Evolutionary conservation across 2,329 filamentous ascomycete species (phyloP).

Genomic region (Diaporthe helianthi): DNA sequence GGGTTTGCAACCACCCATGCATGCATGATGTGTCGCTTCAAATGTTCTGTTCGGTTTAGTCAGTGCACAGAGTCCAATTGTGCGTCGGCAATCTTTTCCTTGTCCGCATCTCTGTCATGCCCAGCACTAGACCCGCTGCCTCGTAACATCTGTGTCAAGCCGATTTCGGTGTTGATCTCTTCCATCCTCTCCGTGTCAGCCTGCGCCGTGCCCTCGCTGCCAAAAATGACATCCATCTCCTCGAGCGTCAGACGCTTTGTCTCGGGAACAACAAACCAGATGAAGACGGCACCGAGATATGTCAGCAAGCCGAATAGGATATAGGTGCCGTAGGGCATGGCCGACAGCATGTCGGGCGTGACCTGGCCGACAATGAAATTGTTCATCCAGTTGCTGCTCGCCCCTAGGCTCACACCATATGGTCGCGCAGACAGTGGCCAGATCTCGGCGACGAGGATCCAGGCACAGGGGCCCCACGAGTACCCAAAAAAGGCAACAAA

Average conservation of each 20-base stretch:
- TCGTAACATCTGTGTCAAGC: conserved; percentile 56
- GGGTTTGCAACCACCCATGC: conserved; percentile 37
- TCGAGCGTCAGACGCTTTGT: conserved; percentile 70
- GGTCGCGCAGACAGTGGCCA: conserved; percentile 75
- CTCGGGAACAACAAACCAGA: conserved; percentile 71
- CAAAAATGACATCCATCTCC: conserved; percentile 74
- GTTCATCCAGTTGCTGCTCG: conserved; percentile 70
- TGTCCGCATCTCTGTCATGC: conserved; percentile 37
- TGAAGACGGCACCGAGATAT: conserved; percentile 65
- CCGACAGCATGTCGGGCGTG: conserved; percentile 70
- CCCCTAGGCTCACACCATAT: conserved; percentile 74
- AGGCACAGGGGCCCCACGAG: conserved; percentile 76
- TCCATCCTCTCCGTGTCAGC: conserved; percentile 74
- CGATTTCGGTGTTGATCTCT: conserved; percentile 76
- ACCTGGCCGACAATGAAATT: conserved; percentile 72
- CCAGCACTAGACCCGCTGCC: conserved; percentile 36
- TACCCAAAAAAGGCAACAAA: conserved; percentile 80
- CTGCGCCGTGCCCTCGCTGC: conserved; percentile 69
- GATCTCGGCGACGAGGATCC: conserved; percentile 78
- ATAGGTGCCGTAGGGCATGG: conserved; percentile 74
- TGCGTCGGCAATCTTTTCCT: conserved; percentile 36
- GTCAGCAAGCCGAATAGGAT: conserved; percentile 74
- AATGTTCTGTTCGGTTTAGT: no score
- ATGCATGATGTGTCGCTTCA: no score
- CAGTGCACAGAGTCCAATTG: conserved; percentile 24